Percentiles rank a stretch among this genome's conserved stretches.
phyloP scores from a whole-genome alignment of 352 stramenopile genomes.

The Phytophthora foliorum region DNA sequence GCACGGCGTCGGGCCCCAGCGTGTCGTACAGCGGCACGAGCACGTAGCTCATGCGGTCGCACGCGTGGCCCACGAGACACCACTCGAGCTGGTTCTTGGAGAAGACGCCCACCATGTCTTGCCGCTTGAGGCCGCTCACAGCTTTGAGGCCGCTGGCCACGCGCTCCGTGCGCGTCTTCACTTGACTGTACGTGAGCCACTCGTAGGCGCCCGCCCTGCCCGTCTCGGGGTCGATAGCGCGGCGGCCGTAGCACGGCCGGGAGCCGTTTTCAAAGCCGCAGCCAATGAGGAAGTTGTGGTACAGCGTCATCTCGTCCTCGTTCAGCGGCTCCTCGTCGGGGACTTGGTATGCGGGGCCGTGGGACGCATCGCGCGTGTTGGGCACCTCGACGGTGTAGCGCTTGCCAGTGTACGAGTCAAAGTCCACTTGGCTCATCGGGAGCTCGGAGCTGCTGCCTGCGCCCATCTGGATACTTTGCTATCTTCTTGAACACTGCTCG shows the following conservation, averaged over 20 bases:
- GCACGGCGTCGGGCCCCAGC: conserved; percentile 52
- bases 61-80: conserved; percentile 44
- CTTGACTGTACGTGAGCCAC: conserved; percentile 66
- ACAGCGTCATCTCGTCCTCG: conserved; percentile 41
- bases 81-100: conserved; percentile 58
- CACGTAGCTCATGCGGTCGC: conserved; percentile 50
- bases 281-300: conserved; percentile 49
- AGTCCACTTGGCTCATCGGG: conserved; percentile 48
- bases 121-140: conserved; percentile 38
- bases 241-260: conserved; percentile 43
- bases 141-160: conserved; percentile 42
- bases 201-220: conserved; percentile 47
- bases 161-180: conserved; percentile 38
- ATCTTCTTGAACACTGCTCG: conserved; percentile 3
- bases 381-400: conserved; percentile 47
- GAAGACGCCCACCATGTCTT: conserved; percentile 59
- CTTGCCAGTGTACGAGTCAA: conserved; percentile 49
- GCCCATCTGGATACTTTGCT: conserved; percentile 30
- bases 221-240: conserved; percentile 40
- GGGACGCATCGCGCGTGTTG: conserved; percentile 34
- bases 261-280: conserved; percentile 30
- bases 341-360: conserved; percentile 41
- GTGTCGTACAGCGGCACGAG: conserved; percentile 68
- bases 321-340: conserved; percentile 24
- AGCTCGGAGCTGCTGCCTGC: conserved; percentile 31